Percentiles rank a stretch among this genome's conserved stretches.
These are phyloP conservation scores for Torulaspora pretoriensis DNA, from an alignment of 1,139 yeast genomes.

Conservation along the genomic window DNA sequence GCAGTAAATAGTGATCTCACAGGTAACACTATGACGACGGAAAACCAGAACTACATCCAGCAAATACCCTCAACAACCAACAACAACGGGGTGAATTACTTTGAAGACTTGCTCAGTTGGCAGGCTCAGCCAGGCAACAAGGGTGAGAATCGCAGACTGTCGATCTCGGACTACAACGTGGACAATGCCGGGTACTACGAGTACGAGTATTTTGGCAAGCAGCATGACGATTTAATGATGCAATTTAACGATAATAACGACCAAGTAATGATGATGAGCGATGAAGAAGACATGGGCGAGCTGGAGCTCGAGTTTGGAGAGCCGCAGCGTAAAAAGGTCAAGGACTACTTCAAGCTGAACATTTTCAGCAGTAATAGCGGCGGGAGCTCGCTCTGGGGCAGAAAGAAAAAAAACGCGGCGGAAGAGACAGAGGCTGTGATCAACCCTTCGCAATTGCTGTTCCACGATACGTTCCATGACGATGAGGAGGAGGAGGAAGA, in stretches of 20 bases:
- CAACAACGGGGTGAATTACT: slow-evolving; percentile 7
- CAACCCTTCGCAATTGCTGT: slow-evolving; percentile 13
- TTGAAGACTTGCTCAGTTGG: slow-evolving; percentile 22
- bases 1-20: slow-evolving; percentile 20
- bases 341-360: slow-evolving; percentile 23
- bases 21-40: slow-evolving; percentile 22
- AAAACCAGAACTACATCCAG: slow-evolving; percentile 6
- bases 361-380: slow-evolving; percentile 15
- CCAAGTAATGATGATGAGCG: slow-evolving; percentile 12
- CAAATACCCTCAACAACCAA: slow-evolving; percentile 7
- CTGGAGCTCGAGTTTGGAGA: slow-evolving; percentile 13
- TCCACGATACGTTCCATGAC: slow-evolving; percentile 2
- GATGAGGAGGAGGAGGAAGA: slow-evolving; percentile 11
- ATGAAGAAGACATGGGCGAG: slow-evolving; percentile 11
- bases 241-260: slow-evolving; percentile 10
- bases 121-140: slow-evolving; percentile 11
- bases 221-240: slow-evolving; percentile 3
- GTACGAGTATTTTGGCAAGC: slow-evolving; percentile 26
- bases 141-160: slow-evolving; percentile 19
- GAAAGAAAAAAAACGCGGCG: slow-evolving; percentile 12
- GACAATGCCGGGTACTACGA: slow-evolving; percentile 29
- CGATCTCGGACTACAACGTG: slow-evolving; percentile 28
- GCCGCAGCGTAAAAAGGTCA: slow-evolving; percentile 18
- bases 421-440: slow-evolving; percentile 11
- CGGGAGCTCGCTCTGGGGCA: slow-evolving; percentile 21